A percentile compares a stretch with the other conserved stretches of the same genome.
These are phyloP conservation scores for Gynandropsis gynandra DNA, from an alignment of 345 rosid genomes.

Conservation along the genomic window DNA sequence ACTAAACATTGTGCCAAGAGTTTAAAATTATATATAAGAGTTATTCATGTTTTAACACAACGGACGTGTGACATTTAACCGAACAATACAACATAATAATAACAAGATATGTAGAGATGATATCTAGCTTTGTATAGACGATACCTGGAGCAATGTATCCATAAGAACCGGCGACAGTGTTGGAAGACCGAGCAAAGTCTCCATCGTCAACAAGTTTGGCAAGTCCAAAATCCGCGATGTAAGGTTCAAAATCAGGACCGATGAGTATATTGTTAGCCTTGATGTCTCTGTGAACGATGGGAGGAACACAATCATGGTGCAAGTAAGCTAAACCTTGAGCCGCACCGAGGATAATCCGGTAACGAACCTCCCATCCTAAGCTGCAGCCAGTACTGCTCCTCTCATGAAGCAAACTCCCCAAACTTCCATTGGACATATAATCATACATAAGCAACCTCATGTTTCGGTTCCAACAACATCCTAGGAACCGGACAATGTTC, in stretches of 20 bases:
- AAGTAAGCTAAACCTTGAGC: slow-evolving; percentile 91
- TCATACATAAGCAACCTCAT: slow-evolving; percentile 84
- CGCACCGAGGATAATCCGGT: slow-evolving; percentile 59
- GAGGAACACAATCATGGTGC: slow-evolving; percentile 88
- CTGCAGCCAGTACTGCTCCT: slow-evolving; percentile 36
- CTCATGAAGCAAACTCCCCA: slow-evolving; percentile 78
- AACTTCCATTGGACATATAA: slow-evolving; percentile 79
- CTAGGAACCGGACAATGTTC: slow-evolving; percentile 80
- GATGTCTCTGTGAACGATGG: slow-evolving; percentile 85
- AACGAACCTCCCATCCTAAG: slow-evolving; percentile 76
- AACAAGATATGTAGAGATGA: no score
- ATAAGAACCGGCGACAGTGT: slow-evolving; percentile 86
- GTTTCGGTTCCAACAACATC: slow-evolving; percentile 77
- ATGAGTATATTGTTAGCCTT: slow-evolving; percentile 92
- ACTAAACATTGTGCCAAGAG: no score
- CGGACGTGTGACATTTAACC: no score
- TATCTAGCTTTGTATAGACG: no score
- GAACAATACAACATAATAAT: no score
- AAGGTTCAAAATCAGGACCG: slow-evolving; percentile 72
- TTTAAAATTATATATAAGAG: no score
- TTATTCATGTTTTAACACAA: no score
- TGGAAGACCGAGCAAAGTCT: slow-evolving; percentile 70
- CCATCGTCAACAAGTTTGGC: slow-evolving; percentile 82
- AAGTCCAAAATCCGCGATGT: slow-evolving; percentile 83
- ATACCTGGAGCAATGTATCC: slow-evolving; percentile 99